A percentile compares a stretch with the other conserved stretches of the same genome.
Conservation (phyloP, 176 grass and related monocot genomes). For the Chloris gayana region DNA sequence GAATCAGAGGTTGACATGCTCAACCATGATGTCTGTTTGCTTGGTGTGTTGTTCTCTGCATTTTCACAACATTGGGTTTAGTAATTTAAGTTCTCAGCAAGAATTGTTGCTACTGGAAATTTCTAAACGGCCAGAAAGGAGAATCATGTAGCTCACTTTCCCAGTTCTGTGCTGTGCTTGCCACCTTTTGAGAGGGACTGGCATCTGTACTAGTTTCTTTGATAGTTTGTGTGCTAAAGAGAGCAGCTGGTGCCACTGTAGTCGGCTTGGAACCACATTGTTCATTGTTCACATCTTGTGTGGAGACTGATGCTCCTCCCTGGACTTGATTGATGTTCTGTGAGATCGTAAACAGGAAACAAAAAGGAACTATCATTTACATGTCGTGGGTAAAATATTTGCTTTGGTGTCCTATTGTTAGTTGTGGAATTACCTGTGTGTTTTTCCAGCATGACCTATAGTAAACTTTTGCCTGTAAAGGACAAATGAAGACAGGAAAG, state of each 20-base stretch:
- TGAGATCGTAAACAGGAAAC: slow-evolving; percentile 25
- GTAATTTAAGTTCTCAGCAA: slow-evolving; percentile 12
- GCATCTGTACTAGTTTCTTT: slow-evolving; percentile 19
- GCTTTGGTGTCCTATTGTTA: neutral
- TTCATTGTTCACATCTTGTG: slow-evolving; percentile 57
- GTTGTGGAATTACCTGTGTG: slow-evolving; percentile 55
- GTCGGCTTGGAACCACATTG: slow-evolving; percentile 28
- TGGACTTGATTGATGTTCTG: slow-evolving; percentile 40
- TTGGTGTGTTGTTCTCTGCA: slow-evolving; percentile 39
- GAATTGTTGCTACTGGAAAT: neutral
- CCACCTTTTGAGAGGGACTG: slow-evolving; percentile 20
- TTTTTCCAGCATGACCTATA: slow-evolving; percentile 95
- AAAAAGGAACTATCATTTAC: slow-evolving; percentile 25
- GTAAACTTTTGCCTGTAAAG: slow-evolving; percentile 74
- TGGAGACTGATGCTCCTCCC: slow-evolving; percentile 47
- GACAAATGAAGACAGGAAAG: neutral
- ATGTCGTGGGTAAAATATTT: neutral
- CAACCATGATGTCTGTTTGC: slow-evolving; percentile 43
- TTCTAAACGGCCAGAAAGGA: neutral
- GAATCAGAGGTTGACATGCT: slow-evolving; percentile 51
- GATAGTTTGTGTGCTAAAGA: slow-evolving; percentile 34
- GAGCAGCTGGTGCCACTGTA: slow-evolving; percentile 31
- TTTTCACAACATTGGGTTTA: slow-evolving; percentile 18
- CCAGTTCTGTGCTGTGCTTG: slow-evolving; percentile 29
- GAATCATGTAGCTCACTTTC: slow-evolving; percentile 21